phyloP scores from a whole-genome alignment of 1,139 yeast species.

The Suhomyces guaymorum region DNA sequence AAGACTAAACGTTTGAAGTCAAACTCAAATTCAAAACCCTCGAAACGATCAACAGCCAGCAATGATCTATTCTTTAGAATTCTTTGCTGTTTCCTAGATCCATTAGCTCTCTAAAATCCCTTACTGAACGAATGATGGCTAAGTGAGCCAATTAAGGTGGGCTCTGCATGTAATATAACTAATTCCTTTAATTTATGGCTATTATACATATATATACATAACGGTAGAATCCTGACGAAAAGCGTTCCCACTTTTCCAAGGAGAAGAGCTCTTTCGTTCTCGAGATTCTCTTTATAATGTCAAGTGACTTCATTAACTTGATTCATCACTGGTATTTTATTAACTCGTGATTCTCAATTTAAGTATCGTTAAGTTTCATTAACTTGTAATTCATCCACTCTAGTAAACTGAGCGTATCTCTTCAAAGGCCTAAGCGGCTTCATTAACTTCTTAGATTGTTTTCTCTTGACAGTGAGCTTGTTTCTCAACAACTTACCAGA shows the following conservation, averaged over 20 bases:
- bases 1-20: too few relatives aligned
- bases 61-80: too few relatives aligned
- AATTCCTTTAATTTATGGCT: too few relatives aligned
- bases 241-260: conserved; percentile 9
- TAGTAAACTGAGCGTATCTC: conserved; percentile 30
- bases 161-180: neutral
- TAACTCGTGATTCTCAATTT: too few relatives aligned
- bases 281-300: too few relatives aligned
- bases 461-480: conserved; percentile 41
- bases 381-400: conserved; percentile 20
- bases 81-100: too few relatives aligned
- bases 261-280: conserved; percentile 3
- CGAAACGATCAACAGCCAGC: too few relatives aligned
- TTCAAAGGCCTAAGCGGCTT: conserved; percentile 29
- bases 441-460: conserved; percentile 16
- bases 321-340: too few relatives aligned
- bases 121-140: too few relatives aligned
- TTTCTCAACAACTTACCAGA: conserved; percentile 59
- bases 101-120: too few relatives aligned
- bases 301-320: neutral
- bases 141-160: neutral
- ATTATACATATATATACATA: conserved; percentile 5
- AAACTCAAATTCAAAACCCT: too few relatives aligned
- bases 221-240: neutral
- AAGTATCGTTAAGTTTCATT: too few relatives aligned